These are phyloP conservation scores for Corylus heterophylla DNA, from an alignment of 306 rosid species.

Conservation along the genomic window DNA sequence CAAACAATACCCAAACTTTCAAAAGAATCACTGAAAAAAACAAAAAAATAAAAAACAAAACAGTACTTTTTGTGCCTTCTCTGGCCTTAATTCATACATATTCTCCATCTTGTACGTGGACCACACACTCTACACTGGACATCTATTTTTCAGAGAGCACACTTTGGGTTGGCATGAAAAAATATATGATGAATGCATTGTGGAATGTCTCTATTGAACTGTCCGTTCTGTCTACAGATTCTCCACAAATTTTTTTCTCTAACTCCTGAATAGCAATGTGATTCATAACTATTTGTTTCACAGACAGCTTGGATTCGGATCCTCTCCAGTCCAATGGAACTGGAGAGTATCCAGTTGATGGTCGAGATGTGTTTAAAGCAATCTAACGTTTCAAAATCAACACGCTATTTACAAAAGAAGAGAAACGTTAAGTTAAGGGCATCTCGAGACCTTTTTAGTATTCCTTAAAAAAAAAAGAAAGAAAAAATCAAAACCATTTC, in stretches of 20 bases:
- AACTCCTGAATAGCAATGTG: not conserved
- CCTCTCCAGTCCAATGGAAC: too few relatives aligned
- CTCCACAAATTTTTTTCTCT: not conserved
- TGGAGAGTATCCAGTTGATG: too few relatives aligned
- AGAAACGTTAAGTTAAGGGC: too few relatives aligned
- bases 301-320: not conserved
- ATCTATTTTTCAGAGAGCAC: not conserved
- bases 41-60: too few relatives aligned
- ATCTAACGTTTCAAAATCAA: too few relatives aligned
- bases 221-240: not conserved
- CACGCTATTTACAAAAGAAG: too few relatives aligned
- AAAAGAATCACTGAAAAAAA: too few relatives aligned
- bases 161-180: not conserved
- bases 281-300: not conserved
- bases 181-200: not conserved
- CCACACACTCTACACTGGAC: not conserved
- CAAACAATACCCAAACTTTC: too few relatives aligned
- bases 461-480: too few relatives aligned
- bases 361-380: too few relatives aligned
- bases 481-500: too few relatives aligned
- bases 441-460: too few relatives aligned
- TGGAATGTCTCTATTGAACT: not conserved
- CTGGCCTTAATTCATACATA: not conserved
- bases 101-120: not conserved
- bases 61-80: not conserved